Percentiles rank a stretch among this genome's conserved stretches.
Conservation (phyloP, 2,329 filamentous ascomycete genomes). For the Didymellaceae sp. region DNA sequence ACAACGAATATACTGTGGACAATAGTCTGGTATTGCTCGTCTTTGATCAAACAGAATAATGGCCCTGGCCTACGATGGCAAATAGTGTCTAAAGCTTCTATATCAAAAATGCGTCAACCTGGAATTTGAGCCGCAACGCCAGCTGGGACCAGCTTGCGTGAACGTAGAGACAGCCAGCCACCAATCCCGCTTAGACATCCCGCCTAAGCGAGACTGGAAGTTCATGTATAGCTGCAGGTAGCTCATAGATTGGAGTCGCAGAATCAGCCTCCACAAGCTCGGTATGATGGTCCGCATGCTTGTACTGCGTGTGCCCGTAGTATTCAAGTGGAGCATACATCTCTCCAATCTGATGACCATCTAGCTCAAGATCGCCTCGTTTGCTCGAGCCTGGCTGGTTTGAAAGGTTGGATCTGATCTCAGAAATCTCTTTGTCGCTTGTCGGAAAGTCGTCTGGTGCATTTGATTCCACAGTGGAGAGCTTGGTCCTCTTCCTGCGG, state of each 20-base stretch:
- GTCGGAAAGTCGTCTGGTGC: not conserved
- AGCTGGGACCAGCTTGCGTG: no score
- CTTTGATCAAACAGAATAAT: no score
- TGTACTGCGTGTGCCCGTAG: not conserved
- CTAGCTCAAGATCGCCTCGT: not conserved
- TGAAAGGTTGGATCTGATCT: not conserved
- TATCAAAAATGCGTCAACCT: no score
- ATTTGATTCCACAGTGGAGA: not conserved
- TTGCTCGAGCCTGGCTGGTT: not conserved
- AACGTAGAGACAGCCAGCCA: no score
- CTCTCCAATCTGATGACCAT: not conserved
- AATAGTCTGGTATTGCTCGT: no score
- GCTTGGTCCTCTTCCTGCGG: not conserved
- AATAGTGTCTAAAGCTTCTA: no score
- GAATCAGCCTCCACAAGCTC: not conserved
- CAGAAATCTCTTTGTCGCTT: not conserved
- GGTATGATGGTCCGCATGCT: not conserved
- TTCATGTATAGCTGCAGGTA: not conserved
- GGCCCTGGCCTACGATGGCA: no score
- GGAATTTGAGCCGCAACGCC: no score
- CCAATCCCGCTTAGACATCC: no score
- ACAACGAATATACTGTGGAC: no score
- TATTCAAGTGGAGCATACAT: not conserved
- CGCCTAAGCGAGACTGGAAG: not conserved
- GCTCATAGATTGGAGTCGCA: not conserved